Base-by-base conservation (phyloP, 371 early-diverging fungal species). In the Entomophthora muscae region DNA sequence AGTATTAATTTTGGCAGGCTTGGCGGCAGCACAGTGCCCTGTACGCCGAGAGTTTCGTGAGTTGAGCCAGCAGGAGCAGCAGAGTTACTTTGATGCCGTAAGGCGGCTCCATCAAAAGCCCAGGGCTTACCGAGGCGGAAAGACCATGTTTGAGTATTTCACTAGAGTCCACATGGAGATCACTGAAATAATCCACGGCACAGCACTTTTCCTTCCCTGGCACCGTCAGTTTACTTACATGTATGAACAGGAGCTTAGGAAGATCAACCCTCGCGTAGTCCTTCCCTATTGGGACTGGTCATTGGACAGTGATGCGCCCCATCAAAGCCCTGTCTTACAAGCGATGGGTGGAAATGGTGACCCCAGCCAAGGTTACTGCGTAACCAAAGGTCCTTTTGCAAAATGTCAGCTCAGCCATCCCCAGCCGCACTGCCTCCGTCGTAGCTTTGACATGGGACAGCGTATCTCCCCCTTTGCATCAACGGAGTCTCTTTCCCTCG, bases 261-360 rank as follows among this genome's bases (percentile, higher is more conserved):
- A 55, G 23, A 67, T 74, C 51, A 71, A 79, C 65, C 66, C 73
- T 21, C 22, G 57, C 12, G 64, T 64, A 7, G 68, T 78, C 24
- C 65, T 80, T 22, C 78, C 83, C 21, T 82, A 74, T 65, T 80
- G 80, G 83, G 64, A 82, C 58, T 79, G 78, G 78, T 57, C 63
- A 0, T 23, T 65, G 17, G 69, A 73, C 57, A 62, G 68, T 17
- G n/a, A n/a, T n/a, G n/a, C n/a, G n/a, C n/a, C n/a, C n/a, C n/a
- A n/a, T n/a, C n/a, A n/a, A n/a, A n/a, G n/a, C n/a, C n/a, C n/a
- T n/a, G n/a, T n/a, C n/a, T n/a, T n/a, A n/a, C n/a, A n/a, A n/a
- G n/a, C n/a, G 64, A 67, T 71, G 26, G 72, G 73, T 56, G 67
- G 67, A 12, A 68, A 65, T 52, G 71, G 71, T 3, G 53, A 32